phyloP scores from a whole-genome alignment of 495 filamentous ascomycete genomes.

The Penicillium macrosclerotiorum region DNA sequence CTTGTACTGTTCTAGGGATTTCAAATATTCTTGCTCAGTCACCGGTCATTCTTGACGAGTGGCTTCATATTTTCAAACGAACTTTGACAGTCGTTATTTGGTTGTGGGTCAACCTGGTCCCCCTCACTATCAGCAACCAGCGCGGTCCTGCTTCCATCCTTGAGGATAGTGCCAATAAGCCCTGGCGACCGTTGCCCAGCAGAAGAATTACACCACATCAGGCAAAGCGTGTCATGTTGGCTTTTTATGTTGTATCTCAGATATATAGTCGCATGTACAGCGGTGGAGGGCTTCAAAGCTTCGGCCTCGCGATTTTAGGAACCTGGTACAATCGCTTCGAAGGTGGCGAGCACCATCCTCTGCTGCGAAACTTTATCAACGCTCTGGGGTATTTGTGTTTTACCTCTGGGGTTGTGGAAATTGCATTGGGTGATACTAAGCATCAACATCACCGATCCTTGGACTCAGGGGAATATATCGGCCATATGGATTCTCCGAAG shows the following conservation, averaged over 20 bases:
- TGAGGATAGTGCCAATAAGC: slow-evolving; percentile 38
- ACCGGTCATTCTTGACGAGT: no score
- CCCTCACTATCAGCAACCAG: slow-evolving; percentile 36
- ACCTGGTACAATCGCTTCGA: slow-evolving; percentile 35
- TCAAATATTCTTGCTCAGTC: no score
- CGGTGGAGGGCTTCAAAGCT: slow-evolving; percentile 19
- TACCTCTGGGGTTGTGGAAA: slow-evolving; percentile 24
- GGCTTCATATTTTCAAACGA: slow-evolving; percentile 13
- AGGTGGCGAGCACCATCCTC: slow-evolving; percentile 20
- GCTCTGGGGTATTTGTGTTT: slow-evolving; percentile 27
- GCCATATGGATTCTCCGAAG: not conserved
- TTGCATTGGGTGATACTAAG: slow-evolving; percentile 14
- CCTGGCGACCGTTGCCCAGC: slow-evolving; percentile 36
- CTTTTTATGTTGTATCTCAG: slow-evolving; percentile 13
- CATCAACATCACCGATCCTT: no score
- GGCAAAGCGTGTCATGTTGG: slow-evolving; percentile 17
- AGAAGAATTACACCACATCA: slow-evolving; percentile 15
- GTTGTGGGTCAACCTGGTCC: slow-evolving; percentile 32
- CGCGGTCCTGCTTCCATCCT: slow-evolving; percentile 17
- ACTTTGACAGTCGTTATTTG: slow-evolving; percentile 22
- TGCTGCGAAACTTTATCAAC: slow-evolving; percentile 31
- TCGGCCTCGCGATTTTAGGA: slow-evolving; percentile 21
- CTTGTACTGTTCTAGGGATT: no score
- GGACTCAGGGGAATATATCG: not conserved
- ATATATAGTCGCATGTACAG: slow-evolving; percentile 7